Evolutionary conservation across 2,329 filamentous ascomycete species (phyloP).

Genomic region (Cercospora citrullina): DNA sequence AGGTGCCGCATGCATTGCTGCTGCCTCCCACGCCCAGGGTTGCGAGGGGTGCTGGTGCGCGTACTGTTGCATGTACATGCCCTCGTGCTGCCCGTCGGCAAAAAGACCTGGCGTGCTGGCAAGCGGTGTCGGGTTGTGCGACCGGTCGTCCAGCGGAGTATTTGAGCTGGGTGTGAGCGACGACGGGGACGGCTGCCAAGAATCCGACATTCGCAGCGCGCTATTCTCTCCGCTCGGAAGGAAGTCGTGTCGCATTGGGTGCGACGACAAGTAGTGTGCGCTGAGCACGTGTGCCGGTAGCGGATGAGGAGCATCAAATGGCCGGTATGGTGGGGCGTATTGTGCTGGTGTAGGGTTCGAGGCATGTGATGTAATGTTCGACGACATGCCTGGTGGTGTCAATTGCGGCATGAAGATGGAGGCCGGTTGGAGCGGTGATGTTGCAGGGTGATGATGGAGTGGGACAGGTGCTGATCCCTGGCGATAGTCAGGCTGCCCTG

Average conservation of each 20-base stretch:
- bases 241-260: constrained; percentile 4
- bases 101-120: constrained; percentile 3
- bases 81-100: neutral
- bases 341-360: constrained; percentile 6
- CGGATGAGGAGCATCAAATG: constrained; percentile 11
- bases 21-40: constrained; percentile 8
- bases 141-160: constrained; percentile 9
- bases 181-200: constrained; percentile 11
- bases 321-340: constrained; percentile 11
- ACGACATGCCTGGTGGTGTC: neutral
- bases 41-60: constrained; percentile 1
- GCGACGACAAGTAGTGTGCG: neutral
- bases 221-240: neutral
- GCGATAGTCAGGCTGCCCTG: neutral
- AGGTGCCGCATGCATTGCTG: constrained; percentile 6
- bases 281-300: constrained; percentile 2
- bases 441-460: constrained; percentile 11
- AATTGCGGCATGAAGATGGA: constrained; percentile 16
- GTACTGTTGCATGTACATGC: neutral
- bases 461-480: constrained; percentile 6
- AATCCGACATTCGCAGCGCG: constrained; percentile 11
- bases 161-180: constrained; percentile 13
- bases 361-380: neutral
- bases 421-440: constrained; percentile 13
- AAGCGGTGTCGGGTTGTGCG: constrained; percentile 14